These are phyloP conservation scores for Psilocybe mexicana DNA, from an alignment of 1,284 basidiomycete genomes.

Conservation along the genomic window DNA sequence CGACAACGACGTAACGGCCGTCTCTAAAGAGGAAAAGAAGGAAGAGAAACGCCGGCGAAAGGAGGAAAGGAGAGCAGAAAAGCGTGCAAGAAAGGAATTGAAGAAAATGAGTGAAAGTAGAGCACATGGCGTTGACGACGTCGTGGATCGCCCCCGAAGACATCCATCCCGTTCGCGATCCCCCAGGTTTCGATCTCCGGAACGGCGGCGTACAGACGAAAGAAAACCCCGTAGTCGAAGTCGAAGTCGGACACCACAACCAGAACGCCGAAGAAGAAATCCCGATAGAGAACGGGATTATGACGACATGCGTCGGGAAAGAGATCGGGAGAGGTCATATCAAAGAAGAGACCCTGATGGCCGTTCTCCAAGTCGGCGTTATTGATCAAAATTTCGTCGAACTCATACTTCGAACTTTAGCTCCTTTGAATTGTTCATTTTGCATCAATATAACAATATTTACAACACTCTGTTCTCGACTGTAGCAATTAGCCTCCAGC, in stretches of 20 bases:
- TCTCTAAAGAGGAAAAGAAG: slow-evolving; percentile 42
- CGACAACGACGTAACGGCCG: slow-evolving; percentile 23
- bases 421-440: not conserved
- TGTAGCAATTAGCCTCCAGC: slow-evolving; percentile 47
- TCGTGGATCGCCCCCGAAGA: slow-evolving; percentile 20
- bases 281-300: slow-evolving; percentile 29
- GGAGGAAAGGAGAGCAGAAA: slow-evolving; percentile 62
- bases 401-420: not conserved
- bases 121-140: slow-evolving; percentile 26
- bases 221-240: slow-evolving; percentile 27
- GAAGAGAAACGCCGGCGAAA: slow-evolving; percentile 59
- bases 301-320: slow-evolving; percentile 43
- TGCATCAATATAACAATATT: not conserved
- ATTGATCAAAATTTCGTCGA: not conserved
- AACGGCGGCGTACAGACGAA: slow-evolving; percentile 17
- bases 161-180: slow-evolving; percentile 29
- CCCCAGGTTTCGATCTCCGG: slow-evolving; percentile 22
- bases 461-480: not conserved
- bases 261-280: slow-evolving; percentile 14
- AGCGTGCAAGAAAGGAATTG: slow-evolving; percentile 50
- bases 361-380: slow-evolving; percentile 28
- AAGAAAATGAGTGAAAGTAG: slow-evolving; percentile 36
- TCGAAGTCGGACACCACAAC: slow-evolving; percentile 22
- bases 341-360: slow-evolving; percentile 51
- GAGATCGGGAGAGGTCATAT: slow-evolving; percentile 52